A percentile compares a stretch with the other conserved stretches of the same genome.
phyloP scores from a whole-genome alignment of 768 basidiomycete genomes.

The Rhodotorula graminis region DNA sequence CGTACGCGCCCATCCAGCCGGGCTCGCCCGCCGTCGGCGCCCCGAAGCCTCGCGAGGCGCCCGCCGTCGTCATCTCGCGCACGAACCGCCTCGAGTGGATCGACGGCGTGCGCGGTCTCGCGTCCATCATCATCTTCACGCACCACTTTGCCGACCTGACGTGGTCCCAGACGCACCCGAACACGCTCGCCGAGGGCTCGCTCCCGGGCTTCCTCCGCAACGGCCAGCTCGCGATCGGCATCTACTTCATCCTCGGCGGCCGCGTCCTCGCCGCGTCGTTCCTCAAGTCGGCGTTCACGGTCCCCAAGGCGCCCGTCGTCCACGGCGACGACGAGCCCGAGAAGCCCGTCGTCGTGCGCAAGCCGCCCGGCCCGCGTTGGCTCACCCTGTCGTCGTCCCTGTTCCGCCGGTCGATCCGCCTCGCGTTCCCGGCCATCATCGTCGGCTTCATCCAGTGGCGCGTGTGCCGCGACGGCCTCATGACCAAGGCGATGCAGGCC shows the following conservation, averaged over 20 bases:
- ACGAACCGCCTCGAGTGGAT: constrained; percentile 46
- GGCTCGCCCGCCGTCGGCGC: constrained; percentile 38
- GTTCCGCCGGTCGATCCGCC: constrained; percentile 46
- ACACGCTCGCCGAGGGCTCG: constrained; percentile 39
- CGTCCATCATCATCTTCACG: constrained; percentile 46
- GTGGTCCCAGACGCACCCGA: constrained; percentile 41
- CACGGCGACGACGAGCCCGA: constrained; percentile 44
- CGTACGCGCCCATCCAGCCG: constrained; percentile 39
- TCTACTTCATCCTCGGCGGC: constrained; percentile 46
- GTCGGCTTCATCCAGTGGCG: constrained; percentile 46
- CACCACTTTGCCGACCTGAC: constrained; percentile 45
- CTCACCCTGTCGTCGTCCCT: constrained; percentile 44
- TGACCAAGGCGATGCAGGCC: constrained; percentile 31
- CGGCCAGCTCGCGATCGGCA: constrained; percentile 44
- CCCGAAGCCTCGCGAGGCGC: constrained; percentile 21
- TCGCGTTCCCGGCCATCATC: constrained; percentile 44
- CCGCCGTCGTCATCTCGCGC: constrained; percentile 41
- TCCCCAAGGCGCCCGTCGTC: constrained; percentile 43
- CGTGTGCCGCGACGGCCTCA: constrained; percentile 35
- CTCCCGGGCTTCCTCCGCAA: constrained; percentile 42
- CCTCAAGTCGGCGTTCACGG: constrained; percentile 44
- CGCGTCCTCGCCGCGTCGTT: constrained; percentile 44
- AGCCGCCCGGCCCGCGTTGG: constrained; percentile 44
- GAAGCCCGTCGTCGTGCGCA: constrained; percentile 36
- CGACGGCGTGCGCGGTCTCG: constrained; percentile 44